phyloP scores from a whole-genome alignment of 2,329 filamentous ascomycete species.

The Verticillium tricorpus region DNA sequence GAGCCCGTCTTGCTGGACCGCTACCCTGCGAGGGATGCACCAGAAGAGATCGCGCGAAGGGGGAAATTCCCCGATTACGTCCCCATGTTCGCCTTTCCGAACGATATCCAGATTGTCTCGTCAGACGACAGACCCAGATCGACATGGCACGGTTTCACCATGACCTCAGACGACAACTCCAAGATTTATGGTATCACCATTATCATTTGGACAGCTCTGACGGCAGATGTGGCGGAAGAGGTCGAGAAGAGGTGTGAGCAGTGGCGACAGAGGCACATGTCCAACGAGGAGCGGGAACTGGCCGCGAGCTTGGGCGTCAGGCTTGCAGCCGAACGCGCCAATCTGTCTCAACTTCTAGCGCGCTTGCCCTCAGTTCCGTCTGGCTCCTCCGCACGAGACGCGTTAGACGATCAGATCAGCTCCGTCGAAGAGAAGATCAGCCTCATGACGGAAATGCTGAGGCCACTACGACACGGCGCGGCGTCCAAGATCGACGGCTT shows the following conservation, averaged over 20 bases:
- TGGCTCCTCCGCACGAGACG: slow-evolving; percentile 75
- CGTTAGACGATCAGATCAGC: slow-evolving; percentile 89
- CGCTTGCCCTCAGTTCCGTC: slow-evolving; percentile 76
- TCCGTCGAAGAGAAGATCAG: slow-evolving; percentile 95
- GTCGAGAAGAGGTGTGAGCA: slow-evolving; percentile 78
- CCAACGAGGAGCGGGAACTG: slow-evolving; percentile 82
- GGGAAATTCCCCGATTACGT: slow-evolving; percentile 95
- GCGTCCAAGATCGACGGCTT: slow-evolving; percentile 96
- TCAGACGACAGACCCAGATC: slow-evolving; percentile 89
- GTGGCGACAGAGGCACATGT: slow-evolving; percentile 85
- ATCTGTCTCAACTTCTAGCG: slow-evolving; percentile 82
- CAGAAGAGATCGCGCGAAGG: slow-evolving; percentile 74
- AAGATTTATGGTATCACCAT: slow-evolving; percentile 90
- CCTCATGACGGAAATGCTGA: slow-evolving; percentile 92
- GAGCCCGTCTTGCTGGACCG: slow-evolving; percentile 94
- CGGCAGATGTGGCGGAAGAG: slow-evolving; percentile 74
- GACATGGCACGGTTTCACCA: slow-evolving; percentile 99
- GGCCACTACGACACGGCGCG: slow-evolving; percentile 87
- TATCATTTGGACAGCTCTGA: slow-evolving; percentile 88
- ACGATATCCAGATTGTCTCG: slow-evolving; percentile 95
- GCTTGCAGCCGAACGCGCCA: slow-evolving; percentile 80
- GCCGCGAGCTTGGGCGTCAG: slow-evolving; percentile 88
- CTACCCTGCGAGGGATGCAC: slow-evolving; percentile 79
- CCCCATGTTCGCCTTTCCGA: slow-evolving; percentile 98
- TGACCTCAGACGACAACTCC: slow-evolving; percentile 90